Evolutionary conservation across 1,139 yeast species (phyloP).

Genomic region (Suhomyces guaymorum): DNA sequence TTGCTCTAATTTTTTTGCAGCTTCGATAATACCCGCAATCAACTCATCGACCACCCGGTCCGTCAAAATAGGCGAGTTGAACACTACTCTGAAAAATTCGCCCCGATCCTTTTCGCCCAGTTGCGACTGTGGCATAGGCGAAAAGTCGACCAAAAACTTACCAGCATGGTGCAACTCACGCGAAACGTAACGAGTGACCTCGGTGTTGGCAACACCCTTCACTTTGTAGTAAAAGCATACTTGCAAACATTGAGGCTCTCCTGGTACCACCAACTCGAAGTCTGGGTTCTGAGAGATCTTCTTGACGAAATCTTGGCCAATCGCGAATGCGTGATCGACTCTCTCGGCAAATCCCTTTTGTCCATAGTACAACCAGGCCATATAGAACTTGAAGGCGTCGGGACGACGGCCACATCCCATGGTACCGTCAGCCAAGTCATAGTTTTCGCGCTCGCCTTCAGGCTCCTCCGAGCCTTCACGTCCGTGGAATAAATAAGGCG

Average conservation of each 20-base stretch:
- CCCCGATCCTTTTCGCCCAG: conserved; percentile 49
- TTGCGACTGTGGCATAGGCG: conserved; percentile 63
- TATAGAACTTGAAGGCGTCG: conserved; percentile 74
- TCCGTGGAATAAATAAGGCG: conserved; percentile 81
- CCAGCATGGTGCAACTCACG: conserved; percentile 61
- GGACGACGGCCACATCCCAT: conserved; percentile 93
- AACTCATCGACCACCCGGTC: conserved; percentile 41
- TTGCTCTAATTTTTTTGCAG: conserved; percentile 3
- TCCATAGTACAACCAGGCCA: conserved; percentile 85
- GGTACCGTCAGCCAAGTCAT: conserved; percentile 85
- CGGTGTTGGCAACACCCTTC: conserved; percentile 45
- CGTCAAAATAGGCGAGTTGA: conserved; percentile 68
- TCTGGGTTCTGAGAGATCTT: conserved; percentile 35
- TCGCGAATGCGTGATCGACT: conserved; percentile 69
- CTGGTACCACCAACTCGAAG: conserved; percentile 51
- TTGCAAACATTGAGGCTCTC: conserved; percentile 76
- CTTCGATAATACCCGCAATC: conserved; percentile 29
- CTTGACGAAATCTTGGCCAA: conserved; percentile 60
- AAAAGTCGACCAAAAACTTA: conserved; percentile 72
- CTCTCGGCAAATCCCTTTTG: conserved; percentile 54
- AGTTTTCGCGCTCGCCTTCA: conserved; percentile 54
- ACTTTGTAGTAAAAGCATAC: conserved; percentile 79
- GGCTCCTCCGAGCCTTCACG: conserved; percentile 35
- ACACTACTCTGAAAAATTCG: conserved; percentile 83
- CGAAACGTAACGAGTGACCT: conserved; percentile 64